Evolutionary conservation across 2,329 filamentous ascomycete species (phyloP).

Genomic region (Talaromyces verruculosus): DNA sequence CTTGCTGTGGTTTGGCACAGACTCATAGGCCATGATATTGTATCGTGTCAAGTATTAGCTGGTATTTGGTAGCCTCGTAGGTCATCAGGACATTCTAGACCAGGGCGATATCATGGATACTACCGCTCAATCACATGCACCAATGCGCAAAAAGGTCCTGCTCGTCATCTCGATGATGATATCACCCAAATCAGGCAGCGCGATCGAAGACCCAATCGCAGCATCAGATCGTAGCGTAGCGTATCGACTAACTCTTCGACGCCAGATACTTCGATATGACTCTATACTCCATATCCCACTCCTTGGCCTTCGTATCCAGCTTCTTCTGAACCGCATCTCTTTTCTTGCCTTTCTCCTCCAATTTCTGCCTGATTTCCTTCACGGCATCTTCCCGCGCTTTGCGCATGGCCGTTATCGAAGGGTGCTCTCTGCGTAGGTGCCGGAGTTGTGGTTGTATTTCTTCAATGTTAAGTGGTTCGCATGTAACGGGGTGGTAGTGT

Average conservation of each 20-base stretch:
- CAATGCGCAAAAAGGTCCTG: neutral
- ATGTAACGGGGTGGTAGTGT: slow-evolving; percentile 42
- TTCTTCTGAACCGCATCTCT: slow-evolving; percentile 41
- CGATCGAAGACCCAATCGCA: neutral
- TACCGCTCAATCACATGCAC: neutral
- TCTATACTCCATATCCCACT: slow-evolving; percentile 45
- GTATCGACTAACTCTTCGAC: slow-evolving; percentile 10
- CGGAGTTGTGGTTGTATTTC: slow-evolving; percentile 35
- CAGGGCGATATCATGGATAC: neutral
- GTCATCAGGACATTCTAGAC: neutral
- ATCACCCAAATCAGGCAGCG: neutral
- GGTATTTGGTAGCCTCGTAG: neutral
- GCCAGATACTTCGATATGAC: slow-evolving; percentile 45
- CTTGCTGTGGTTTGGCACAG: neutral
- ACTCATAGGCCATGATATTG: neutral
- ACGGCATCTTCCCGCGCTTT: slow-evolving; percentile 41
- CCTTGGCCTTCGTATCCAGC: slow-evolving; percentile 46
- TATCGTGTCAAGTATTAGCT: neutral
- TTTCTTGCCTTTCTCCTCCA: slow-evolving; percentile 41
- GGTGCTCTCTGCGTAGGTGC: slow-evolving; percentile 38
- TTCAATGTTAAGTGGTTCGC: slow-evolving; percentile 34
- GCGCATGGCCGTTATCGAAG: slow-evolving; percentile 36
- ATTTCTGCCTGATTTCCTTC: slow-evolving; percentile 39
- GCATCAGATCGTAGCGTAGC: neutral
- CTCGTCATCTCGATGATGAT: neutral